A percentile compares a stretch with the other conserved stretches of the same genome.
These are phyloP conservation scores for Exophiala sp. DNA, from an alignment of 2,329 filamentous ascomycete genomes.

Conservation along the genomic window DNA sequence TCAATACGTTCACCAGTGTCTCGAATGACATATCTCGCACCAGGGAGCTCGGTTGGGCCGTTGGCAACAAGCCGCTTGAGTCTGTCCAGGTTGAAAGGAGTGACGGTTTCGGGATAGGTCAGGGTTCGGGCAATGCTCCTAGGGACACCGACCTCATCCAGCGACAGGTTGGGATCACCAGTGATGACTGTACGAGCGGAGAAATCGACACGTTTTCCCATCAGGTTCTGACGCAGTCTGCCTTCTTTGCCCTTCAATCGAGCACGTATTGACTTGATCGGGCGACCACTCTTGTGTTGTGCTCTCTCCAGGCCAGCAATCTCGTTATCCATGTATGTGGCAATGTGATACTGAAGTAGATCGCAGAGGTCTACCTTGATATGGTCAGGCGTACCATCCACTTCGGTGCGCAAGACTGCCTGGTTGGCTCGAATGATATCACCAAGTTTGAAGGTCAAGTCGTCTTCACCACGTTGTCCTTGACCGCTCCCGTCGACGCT, in stretches of 20 bases:
- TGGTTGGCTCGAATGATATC: slow-evolving; percentile 98
- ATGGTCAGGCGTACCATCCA: slow-evolving; percentile 86
- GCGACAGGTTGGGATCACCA: slow-evolving; percentile 89
- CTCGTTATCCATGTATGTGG: slow-evolving; percentile 99
- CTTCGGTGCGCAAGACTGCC: slow-evolving; percentile 84
- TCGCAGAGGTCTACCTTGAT: slow-evolving; percentile 86
- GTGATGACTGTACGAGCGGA: slow-evolving; percentile 99
- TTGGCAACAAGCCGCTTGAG: slow-evolving; percentile 85
- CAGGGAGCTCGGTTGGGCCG: slow-evolving; percentile 89
- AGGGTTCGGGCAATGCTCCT: slow-evolving; percentile 85
- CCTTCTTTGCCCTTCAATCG: slow-evolving; percentile 99
- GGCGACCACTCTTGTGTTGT: slow-evolving; percentile 91
- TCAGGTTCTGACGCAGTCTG: slow-evolving; percentile 93
- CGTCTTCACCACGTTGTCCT: slow-evolving; percentile 92
- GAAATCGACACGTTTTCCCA: slow-evolving; percentile 99
- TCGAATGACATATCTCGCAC: slow-evolving; percentile 92
- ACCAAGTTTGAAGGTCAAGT: slow-evolving; percentile 97
- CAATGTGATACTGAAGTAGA: slow-evolving; percentile 92
- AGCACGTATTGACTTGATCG: slow-evolving; percentile 92
- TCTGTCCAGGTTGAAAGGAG: slow-evolving; percentile 93
- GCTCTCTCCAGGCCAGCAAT: slow-evolving; percentile 93
- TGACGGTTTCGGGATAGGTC: slow-evolving; percentile 96
- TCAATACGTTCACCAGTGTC: slow-evolving; percentile 92
- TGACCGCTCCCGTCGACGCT: slow-evolving; percentile 91
- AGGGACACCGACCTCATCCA: slow-evolving; percentile 96